phyloP scores from a whole-genome alignment of 352 stramenopile species.

The Globisporangium iwayamae region DNA sequence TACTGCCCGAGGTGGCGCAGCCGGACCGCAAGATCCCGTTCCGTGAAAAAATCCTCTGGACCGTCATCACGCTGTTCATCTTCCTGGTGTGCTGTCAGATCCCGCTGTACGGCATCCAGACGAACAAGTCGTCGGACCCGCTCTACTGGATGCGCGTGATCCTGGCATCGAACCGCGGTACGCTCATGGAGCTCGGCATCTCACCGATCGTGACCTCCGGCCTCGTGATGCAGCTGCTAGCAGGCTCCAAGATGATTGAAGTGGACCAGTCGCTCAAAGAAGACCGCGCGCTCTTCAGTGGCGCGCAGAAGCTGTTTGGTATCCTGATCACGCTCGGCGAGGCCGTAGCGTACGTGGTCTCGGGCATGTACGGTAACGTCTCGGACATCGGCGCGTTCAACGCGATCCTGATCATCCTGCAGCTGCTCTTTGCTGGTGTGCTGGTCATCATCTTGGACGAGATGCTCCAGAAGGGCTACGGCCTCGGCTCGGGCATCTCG shows the following conservation, averaged over 20 bases:
- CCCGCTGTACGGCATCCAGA: constrained; percentile 99
- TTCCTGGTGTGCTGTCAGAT: constrained; percentile 99
- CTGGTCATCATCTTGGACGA: constrained; percentile 99
- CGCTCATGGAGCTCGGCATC: constrained; percentile 99
- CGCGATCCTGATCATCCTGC: constrained; percentile 98
- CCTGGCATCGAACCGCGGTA: constrained; percentile 97
- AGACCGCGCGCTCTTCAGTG: constrained; percentile 96
- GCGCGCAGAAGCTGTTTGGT: constrained; percentile 99
- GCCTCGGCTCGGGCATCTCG: constrained; percentile 97
- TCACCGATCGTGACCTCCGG: constrained; percentile 98
- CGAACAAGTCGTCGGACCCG: constrained; percentile 97
- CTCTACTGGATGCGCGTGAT: constrained; percentile 99
- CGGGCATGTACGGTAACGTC: constrained; percentile 99
- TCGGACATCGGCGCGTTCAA: constrained; percentile 97
- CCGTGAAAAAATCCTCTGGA: constrained; percentile 99
- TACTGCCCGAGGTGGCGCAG: constrained; percentile 97
- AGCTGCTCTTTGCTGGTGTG: constrained; percentile 98
- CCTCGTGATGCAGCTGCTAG: constrained; percentile 99
- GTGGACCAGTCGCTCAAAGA: constrained; percentile 99
- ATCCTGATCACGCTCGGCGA: constrained; percentile 99
- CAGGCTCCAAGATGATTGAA: constrained; percentile 98
- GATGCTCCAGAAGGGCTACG: constrained; percentile 99
- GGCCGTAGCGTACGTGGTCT: constrained; percentile 98
- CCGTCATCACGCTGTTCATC: constrained; percentile 99
- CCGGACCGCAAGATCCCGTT: constrained; percentile 98